phyloP scores from a whole-genome alignment of 208 protist species.

The Jaenimonas drosophilae region DNA sequence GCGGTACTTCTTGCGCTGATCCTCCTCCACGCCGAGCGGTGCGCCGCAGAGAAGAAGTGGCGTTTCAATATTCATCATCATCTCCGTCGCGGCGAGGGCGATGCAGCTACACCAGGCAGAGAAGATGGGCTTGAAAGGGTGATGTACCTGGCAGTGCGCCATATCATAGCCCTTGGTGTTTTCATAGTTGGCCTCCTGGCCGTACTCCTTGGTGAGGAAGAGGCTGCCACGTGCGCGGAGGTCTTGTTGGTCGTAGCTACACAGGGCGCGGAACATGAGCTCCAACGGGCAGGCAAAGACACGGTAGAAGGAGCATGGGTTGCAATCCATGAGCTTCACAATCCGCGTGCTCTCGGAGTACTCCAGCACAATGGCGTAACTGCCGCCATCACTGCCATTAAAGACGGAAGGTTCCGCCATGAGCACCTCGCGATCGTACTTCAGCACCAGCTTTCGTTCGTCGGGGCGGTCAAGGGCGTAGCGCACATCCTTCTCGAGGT shows the following conservation, averaged over 20 bases:
- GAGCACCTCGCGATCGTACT: slow-evolving; percentile 56
- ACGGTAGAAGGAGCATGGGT: slow-evolving; percentile 67
- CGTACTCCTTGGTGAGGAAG: slow-evolving; percentile 24
- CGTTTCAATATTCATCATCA: slow-evolving; percentile 50
- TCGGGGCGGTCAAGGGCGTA: slow-evolving; percentile 26
- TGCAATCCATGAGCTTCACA: slow-evolving; percentile 61
- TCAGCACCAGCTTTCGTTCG: slow-evolving; percentile 58
- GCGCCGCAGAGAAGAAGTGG: slow-evolving; percentile 32
- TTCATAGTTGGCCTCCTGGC: slow-evolving; percentile 44
- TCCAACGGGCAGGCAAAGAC: slow-evolving; percentile 49
- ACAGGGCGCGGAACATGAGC: slow-evolving; percentile 50
- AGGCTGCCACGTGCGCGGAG: slow-evolving; percentile 64
- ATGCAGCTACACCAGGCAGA: slow-evolving; percentile 63
- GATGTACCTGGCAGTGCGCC: slow-evolving; percentile 68
- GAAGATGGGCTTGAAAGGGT: slow-evolving; percentile 85
- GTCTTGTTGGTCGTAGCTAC: slow-evolving; percentile 35
- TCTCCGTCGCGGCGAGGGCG: slow-evolving; percentile 81
- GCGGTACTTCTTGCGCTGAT: slow-evolving; percentile 42
- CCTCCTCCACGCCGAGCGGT: slow-evolving; percentile 25
- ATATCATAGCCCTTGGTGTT: slow-evolving; percentile 80
- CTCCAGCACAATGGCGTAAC: slow-evolving; percentile 69
- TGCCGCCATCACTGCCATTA: slow-evolving; percentile 75
- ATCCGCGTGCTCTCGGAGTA: slow-evolving; percentile 42
- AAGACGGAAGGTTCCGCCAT: slow-evolving; percentile 34
- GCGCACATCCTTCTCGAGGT: slow-evolving; percentile 39